Conservation (phyloP, 805 yeast species). For the Barnettozyma pratensis region DNA sequence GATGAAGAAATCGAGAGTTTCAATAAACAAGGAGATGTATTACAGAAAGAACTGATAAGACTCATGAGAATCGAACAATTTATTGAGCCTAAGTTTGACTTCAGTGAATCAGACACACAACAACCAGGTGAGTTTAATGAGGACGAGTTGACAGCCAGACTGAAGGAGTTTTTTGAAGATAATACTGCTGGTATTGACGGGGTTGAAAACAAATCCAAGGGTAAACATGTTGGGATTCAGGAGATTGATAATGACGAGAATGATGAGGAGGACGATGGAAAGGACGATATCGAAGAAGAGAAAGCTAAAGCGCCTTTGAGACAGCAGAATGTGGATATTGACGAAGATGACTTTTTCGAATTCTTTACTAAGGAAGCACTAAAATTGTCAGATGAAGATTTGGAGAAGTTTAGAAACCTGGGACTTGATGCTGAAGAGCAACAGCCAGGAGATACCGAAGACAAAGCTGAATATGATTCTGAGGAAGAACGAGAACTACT, state of each 20-base stretch:
- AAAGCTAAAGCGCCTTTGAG: slow-evolving; percentile 26
- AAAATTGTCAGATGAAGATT: slow-evolving; percentile 39
- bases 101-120: slow-evolving; percentile 8
- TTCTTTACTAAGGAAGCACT: slow-evolving; percentile 53
- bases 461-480: slow-evolving; percentile 12
- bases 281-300: slow-evolving; percentile 20
- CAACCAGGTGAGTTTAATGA: slow-evolving; percentile 11
- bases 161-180: slow-evolving; percentile 23
- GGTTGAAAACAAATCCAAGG: slow-evolving; percentile 10
- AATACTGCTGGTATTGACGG: slow-evolving; percentile 22
- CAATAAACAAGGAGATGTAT: slow-evolving; percentile 15
- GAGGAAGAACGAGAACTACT: slow-evolving; percentile 20
- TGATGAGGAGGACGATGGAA: slow-evolving; percentile 4
- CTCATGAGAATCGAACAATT: slow-evolving; percentile 16
- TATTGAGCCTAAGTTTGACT: slow-evolving; percentile 16
- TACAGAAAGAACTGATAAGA: slow-evolving; percentile 27
- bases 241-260: slow-evolving; percentile 1
- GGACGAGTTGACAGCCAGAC: slow-evolving; percentile 22
- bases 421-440: slow-evolving; percentile 20
- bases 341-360: slow-evolving; percentile 69
- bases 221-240: neutral
- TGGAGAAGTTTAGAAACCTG: slow-evolving; percentile 32
- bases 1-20: slow-evolving; percentile 14
- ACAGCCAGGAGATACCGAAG: neutral
- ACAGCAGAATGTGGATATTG: slow-evolving; percentile 39